Evolutionary conservation across 1,284 basidiomycete species (phyloP), one percentile per base, ranked within the genome.

Genomic region (Fomes fomentarius): DNA sequence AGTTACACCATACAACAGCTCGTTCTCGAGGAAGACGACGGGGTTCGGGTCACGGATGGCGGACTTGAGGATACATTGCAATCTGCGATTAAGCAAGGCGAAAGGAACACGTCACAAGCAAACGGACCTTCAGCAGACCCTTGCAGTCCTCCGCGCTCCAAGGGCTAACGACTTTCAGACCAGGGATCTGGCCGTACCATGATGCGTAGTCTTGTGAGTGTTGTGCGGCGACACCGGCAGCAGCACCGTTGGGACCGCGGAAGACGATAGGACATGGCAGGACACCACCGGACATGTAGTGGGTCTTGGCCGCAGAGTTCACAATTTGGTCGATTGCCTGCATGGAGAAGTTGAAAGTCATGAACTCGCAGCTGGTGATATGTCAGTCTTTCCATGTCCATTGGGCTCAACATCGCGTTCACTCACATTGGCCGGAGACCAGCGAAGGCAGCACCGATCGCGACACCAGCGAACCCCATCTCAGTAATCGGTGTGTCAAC

Each of bases 251-350:
- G 58, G 97, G 97, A 56, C 97, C 97, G 78, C 97, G 94, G 90
- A 99, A 99, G 54, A 98, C 95, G 63, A 99, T 91, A 26, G 97
- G 95, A 80, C 96, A 98, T 12, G 94, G 92, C 21, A 97, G 94
- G 69, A 95, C 97, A 64, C 97, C 97, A 60, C 96, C 97, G 41
- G 96, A 98, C 97, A 99, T 99, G 86, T 99, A 99, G 79, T 98
- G 95, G 11, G 97, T 99, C 83, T 99, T 99, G 64, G 93, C 97
- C 57, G 92, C 97, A n/a, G 96, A 98, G 86, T 99, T 99, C 76
- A 99, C 93, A 64, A 99, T 98, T 74, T 99, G 97, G 77, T 99
- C 97, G 71, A 99, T 99, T 60, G 96, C 95, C 75, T 94, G 91
- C 93, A 94, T 94, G 58, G 93, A 92, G 70, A 94, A 94, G 79